These are phyloP conservation scores for Wickerhamiella azymoides DNA, from an alignment of 805 yeast species.

Conservation along the genomic window DNA sequence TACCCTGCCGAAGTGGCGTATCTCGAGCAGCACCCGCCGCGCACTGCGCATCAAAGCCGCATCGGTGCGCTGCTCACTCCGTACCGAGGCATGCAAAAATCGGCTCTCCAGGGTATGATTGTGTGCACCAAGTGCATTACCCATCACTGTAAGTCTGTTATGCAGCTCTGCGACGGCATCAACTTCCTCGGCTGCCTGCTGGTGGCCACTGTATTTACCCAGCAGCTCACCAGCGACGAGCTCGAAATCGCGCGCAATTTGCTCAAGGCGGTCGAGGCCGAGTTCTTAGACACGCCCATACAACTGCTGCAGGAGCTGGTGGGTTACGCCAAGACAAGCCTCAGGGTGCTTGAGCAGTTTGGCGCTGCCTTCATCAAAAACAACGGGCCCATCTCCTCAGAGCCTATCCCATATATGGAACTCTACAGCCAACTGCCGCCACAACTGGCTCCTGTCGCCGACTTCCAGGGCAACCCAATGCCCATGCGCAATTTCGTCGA, in stretches of 20 bases:
- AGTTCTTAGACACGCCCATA: too few relatives aligned
- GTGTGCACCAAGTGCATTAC: neutral
- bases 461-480: too few relatives aligned
- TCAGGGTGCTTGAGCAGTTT: too few relatives aligned
- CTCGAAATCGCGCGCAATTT: neutral
- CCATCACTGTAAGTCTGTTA: neutral
- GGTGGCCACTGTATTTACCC: neutral
- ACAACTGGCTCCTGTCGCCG: too few relatives aligned
- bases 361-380: too few relatives aligned
- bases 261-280: too few relatives aligned
- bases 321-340: too few relatives aligned
- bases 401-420: too few relatives aligned
- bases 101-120: neutral
- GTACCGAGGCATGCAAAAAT: neutral
- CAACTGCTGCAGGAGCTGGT: too few relatives aligned
- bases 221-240: neutral
- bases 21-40: neutral
- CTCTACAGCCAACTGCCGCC: too few relatives aligned
- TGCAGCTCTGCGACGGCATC: neutral
- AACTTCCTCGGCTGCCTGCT: neutral
- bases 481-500: too few relatives aligned
- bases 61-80: conserved; percentile 1
- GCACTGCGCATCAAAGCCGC: neutral
- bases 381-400: too few relatives aligned
- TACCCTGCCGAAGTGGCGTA: conserved; percentile 1